These are phyloP conservation scores for Coprinopsis sp. DNA, from an alignment of 768 basidiomycete genomes.

Conservation along the genomic window DNA sequence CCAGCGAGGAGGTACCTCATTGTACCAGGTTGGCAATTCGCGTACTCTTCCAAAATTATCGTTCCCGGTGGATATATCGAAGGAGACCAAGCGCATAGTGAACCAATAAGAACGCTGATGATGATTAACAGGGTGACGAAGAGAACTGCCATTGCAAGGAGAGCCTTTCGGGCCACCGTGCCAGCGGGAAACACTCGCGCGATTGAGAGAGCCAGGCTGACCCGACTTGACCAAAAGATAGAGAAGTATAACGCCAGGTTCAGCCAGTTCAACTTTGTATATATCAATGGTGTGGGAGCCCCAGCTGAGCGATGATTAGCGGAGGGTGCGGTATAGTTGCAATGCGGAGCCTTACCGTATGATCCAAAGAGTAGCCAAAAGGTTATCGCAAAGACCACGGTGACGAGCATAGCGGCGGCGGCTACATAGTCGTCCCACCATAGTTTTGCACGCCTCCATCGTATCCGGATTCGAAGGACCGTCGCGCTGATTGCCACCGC, in stretches of 20 bases:
- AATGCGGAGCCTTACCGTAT: constrained; percentile 10
- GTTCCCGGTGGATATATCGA: constrained; percentile 1
- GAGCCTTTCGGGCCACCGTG: constrained; percentile 3
- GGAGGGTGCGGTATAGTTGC: neutral
- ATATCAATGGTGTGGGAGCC: neutral
- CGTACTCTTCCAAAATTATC: neutral
- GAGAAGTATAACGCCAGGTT: constrained; percentile 3
- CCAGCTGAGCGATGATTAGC: neutral
- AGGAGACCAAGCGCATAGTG: too few relatives aligned
- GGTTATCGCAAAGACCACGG: constrained; percentile 8
- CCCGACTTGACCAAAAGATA: constrained; percentile 12
- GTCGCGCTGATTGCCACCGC: constrained; percentile 13
- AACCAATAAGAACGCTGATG: neutral
- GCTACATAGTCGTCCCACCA: constrained; percentile 25
- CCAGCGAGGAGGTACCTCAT: too few relatives aligned
- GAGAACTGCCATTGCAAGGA: constrained; percentile 2
- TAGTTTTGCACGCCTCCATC: constrained; percentile 11
- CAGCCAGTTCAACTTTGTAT: constrained; percentile 12
- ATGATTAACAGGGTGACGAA: constrained; percentile 6
- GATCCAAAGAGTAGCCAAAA: constrained; percentile 12
- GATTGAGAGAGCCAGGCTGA: constrained; percentile 11
- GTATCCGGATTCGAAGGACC: constrained; percentile 15
- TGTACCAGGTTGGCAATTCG: too few relatives aligned
- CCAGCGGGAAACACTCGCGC: constrained; percentile 13
- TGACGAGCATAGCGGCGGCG: constrained; percentile 12